These are phyloP conservation scores for Singerocomus inundabilis DNA, from an alignment of 1,284 basidiomycete genomes.

Conservation along the genomic window DNA sequence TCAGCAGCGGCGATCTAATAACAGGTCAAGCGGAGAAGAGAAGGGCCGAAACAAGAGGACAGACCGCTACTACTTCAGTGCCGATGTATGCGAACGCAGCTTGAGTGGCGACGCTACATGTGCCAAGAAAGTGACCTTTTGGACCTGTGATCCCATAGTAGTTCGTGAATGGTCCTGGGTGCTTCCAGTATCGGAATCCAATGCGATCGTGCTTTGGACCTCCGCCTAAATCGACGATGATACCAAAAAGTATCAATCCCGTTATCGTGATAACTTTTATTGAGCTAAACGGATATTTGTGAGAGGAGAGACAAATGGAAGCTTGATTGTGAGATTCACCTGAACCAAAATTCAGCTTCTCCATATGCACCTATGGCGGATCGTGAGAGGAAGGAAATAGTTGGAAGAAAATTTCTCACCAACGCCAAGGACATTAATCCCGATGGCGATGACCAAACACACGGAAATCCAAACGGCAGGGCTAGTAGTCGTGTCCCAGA, in stretches of 20 bases:
- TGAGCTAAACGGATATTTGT: conserved; percentile 22
- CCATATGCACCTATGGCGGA: conserved; percentile 41
- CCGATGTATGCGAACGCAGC: conserved; percentile 52
- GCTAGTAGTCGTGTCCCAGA: conserved; percentile 54
- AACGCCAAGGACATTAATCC: conserved; percentile 58
- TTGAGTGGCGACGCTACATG: conserved; percentile 43
- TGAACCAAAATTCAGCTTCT: conserved; percentile 55
- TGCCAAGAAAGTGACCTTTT: conserved; percentile 46
- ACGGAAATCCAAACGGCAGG: conserved; percentile 64
- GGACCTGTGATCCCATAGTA: conserved; percentile 31
- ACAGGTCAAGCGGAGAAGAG: background rate
- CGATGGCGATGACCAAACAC: conserved; percentile 57
- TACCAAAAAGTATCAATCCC: conserved; percentile 44
- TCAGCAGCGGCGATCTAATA: conserved; percentile 50
- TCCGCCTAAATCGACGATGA: conserved; percentile 44
- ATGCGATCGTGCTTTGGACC: conserved; percentile 41
- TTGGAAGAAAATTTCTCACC: conserved; percentile 29
- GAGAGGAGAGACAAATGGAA: background rate
- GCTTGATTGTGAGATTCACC: conserved; percentile 5
- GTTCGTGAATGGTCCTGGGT: conserved; percentile 41
- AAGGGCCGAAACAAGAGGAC: conserved; percentile 1
- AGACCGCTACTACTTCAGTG: conserved; percentile 55
- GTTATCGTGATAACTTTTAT: conserved; percentile 48
- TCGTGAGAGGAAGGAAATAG: background rate
- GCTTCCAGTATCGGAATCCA: conserved; percentile 48